Evolutionary conservation across 768 basidiomycete genomes (phyloP).

Genomic region (Tricholomella constricta): DNA sequence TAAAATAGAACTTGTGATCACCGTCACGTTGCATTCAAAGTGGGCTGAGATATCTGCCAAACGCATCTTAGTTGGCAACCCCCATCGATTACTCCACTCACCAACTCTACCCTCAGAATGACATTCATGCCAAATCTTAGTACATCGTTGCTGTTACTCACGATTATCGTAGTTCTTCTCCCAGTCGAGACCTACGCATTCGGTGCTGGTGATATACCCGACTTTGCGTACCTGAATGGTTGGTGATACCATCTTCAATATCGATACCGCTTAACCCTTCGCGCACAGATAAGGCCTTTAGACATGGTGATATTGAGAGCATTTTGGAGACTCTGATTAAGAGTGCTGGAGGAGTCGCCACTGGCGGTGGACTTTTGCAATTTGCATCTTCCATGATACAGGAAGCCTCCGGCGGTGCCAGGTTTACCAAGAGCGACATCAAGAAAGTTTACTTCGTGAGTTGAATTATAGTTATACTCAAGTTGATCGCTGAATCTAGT

Average conservation of each 20-base stretch:
- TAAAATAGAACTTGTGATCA: conserved; percentile 6
- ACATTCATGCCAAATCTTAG: conserved; percentile 29
- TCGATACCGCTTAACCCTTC: conserved; percentile 2
- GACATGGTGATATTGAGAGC: conserved; percentile 78
- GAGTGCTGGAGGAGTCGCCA: conserved; percentile 51
- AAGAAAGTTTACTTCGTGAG: conserved; percentile 69
- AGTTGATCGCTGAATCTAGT: neutral
- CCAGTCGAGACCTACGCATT: conserved; percentile 51
- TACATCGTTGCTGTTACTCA: conserved; percentile 36
- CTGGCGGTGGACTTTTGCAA: conserved; percentile 50
- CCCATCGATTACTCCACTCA: no score
- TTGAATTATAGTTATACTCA: neutral
- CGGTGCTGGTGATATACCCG: conserved; percentile 71
- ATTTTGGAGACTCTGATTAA: conserved; percentile 63
- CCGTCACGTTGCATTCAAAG: no score
- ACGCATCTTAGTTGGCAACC: no score
- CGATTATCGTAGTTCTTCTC: conserved; percentile 42
- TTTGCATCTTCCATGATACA: conserved; percentile 54
- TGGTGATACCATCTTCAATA: conserved; percentile 14
- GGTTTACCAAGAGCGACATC: conserved; percentile 65
- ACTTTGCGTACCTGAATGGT: conserved; percentile 69
- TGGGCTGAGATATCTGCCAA: no score
- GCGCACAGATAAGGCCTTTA: conserved; percentile 62
- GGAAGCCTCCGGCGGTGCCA: conserved; percentile 49
- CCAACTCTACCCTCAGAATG: no score